A percentile compares a stretch with the other conserved stretches of the same genome.
Evolutionary conservation across 2,329 filamentous ascomycete species (phyloP).

Genomic region (Hypoxylon sp.): DNA sequence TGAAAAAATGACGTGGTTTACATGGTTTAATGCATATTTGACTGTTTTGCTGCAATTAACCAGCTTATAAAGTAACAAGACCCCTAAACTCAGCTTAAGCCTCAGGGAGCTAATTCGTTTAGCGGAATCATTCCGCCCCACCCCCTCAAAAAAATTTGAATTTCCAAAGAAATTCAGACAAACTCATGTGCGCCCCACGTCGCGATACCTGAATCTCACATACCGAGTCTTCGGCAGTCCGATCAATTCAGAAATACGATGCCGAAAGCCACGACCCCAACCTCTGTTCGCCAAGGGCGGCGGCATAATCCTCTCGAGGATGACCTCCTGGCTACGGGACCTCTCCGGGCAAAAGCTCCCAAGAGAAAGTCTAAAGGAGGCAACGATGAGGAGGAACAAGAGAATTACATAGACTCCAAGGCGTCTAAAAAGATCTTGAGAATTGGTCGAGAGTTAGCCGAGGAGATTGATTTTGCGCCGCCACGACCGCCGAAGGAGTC

Average conservation of each 20-base stretch:
- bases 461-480: constrained; percentile 77
- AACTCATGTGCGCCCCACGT: constrained; percentile 41
- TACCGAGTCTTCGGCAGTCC: constrained; percentile 1
- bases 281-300: constrained; percentile 70
- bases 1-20: constrained; percentile 32
- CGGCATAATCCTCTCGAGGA: constrained; percentile 93
- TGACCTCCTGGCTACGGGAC: constrained; percentile 80
- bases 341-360: constrained; percentile 80
- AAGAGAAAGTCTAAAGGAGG: constrained; percentile 79
- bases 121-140: constrained; percentile 40
- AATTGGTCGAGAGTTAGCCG: constrained; percentile 88
- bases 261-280: constrained; percentile 82
- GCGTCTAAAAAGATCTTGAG: constrained; percentile 90
- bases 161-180: constrained; percentile 37
- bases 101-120: constrained; percentile 32
- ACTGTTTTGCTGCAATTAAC: neutral
- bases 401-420: constrained; percentile 87
- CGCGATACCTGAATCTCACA: constrained; percentile 32
- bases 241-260: constrained; percentile 63
- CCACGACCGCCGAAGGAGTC: constrained; percentile 59
- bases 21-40: constrained; percentile 11
- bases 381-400: constrained; percentile 72
- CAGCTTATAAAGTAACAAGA: neutral
- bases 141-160: constrained; percentile 41
- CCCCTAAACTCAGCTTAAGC: constrained; percentile 22